Evolutionary conservation across 1,139 yeast genomes (phyloP).

Genomic region (Candida sojae): DNA sequence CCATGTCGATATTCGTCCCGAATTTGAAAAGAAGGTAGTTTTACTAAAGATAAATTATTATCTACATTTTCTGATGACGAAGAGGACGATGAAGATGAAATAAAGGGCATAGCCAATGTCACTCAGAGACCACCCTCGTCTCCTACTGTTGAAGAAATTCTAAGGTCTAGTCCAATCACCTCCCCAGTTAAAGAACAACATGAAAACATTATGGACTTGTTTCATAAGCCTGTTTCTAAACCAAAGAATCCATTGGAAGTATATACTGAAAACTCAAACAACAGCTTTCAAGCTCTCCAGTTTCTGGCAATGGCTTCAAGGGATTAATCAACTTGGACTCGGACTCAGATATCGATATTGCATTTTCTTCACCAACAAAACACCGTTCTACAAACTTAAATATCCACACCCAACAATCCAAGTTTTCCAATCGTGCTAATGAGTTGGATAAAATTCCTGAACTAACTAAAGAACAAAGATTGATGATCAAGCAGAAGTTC

Average conservation of each 20-base stretch:
- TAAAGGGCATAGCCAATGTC: constrained; percentile 2
- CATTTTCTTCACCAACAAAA: constrained; percentile 14
- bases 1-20: constrained; percentile 33
- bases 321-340: constrained; percentile 26
- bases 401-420: constrained; percentile 2
- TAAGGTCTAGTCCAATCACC: constrained; percentile 21
- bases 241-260: constrained; percentile 34
- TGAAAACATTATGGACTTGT: constrained; percentile 19
- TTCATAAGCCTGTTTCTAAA: constrained; percentile 13
- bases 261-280: constrained; percentile 35
- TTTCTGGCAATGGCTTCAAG: constrained; percentile 12
- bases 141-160: constrained; percentile 10
- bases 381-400: not conserved
- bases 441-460: constrained; percentile 27
- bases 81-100: constrained; percentile 14
- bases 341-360: constrained; percentile 15
- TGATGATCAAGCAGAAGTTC: constrained; percentile 38
- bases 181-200: constrained; percentile 30
- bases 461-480: constrained; percentile 37
- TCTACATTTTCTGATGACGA: constrained; percentile 36
- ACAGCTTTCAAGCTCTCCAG: constrained; percentile 26
- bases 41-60: constrained; percentile 35
- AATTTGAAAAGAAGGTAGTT: constrained; percentile 26
- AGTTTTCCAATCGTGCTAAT: constrained; percentile 14
- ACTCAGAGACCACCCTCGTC: constrained; percentile 9